These are phyloP conservation scores for Flaveria brownii DNA, from an alignment of 129 eudicot species.

Conservation along the genomic window DNA sequence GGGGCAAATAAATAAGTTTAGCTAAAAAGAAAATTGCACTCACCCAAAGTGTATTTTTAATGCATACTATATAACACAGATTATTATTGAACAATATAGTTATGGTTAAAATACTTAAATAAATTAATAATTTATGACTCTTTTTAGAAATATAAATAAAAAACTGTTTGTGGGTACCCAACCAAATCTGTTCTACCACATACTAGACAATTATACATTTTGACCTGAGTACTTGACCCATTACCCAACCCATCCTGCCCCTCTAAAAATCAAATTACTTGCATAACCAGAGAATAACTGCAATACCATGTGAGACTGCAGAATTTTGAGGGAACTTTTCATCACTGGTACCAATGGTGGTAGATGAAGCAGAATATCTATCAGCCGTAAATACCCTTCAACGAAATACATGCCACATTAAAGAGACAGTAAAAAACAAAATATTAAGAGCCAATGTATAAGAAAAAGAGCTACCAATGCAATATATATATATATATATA, in stretches of 20 bases:
- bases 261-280: conserved; percentile 1
- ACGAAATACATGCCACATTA: neutral
- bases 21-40: neutral
- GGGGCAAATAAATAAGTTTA: neutral
- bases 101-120: neutral
- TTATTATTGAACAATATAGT: neutral
- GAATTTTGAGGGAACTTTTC: conserved; percentile 43
- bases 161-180: neutral
- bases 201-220: neutral
- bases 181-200: neutral
- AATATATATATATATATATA: neutral
- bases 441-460: neutral
- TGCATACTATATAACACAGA: neutral
- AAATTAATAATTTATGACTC: neutral
- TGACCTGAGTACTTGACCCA: neutral
- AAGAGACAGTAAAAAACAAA: neutral
- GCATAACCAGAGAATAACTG: conserved; percentile 4
- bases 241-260: neutral
- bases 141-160: neutral
- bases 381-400: conserved; percentile 37
- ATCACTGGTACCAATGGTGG: conserved; percentile 28
- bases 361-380: conserved; percentile 44
- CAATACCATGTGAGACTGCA: conserved; percentile 28
- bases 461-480: neutral
- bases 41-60: neutral